Base-by-base conservation (phyloP, 768 basidiomycete genomes). In the Rhodotorula babjevae region DNA sequence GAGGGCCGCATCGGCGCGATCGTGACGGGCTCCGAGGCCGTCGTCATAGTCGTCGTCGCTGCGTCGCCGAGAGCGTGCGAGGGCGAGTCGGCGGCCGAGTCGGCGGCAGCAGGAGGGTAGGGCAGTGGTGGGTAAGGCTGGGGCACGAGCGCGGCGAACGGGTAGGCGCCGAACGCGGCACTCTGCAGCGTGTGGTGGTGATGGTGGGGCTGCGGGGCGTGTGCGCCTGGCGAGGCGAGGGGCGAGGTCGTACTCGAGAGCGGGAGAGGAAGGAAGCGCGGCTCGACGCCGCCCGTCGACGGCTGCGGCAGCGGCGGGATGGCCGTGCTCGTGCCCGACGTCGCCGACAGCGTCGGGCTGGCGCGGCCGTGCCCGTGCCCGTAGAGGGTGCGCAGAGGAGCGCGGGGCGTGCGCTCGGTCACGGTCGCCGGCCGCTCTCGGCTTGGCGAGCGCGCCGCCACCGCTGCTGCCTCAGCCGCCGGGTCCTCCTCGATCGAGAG, bases 401-500 rank as follows among this genome's bases (percentile, higher is more conserved):
- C 40, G 0, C n/a, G 31, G 42, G 40, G 21, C 25, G 40, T 29
- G 27, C 11, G 40, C 23, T n/a, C 53, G 42, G 19, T 21, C 61
- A 18, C 61, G 6, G 10, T 14, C 31, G n/a, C n/a, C 31, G 9
- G 19, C 3, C 44, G n/a, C 29, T 42, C 56, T 42, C n/a, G 21
- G 16, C 46, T 64, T 16, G 23, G n/a, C n/a, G 46, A 29, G 25
- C 15, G 33, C 66, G 44, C 44, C 44, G 47, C 63, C 1, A n/a
- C 3, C 8, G 31, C 53, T 5, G 61, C 47, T 16, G 65, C 61
- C 29, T 65, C 71, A 6, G 31, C 71, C 23, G 63, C 72, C 27
- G 68, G 46, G 44, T 73, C 67, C 56, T 73, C 72, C 64, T 69
- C 64, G 61, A 73, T 73, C 40, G 60, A 62, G 18, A 73, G 60